Evolutionary conservation across 2,329 filamentous ascomycete genomes (phyloP).

Genomic region (Phyllosticta citribraziliensis): DNA sequence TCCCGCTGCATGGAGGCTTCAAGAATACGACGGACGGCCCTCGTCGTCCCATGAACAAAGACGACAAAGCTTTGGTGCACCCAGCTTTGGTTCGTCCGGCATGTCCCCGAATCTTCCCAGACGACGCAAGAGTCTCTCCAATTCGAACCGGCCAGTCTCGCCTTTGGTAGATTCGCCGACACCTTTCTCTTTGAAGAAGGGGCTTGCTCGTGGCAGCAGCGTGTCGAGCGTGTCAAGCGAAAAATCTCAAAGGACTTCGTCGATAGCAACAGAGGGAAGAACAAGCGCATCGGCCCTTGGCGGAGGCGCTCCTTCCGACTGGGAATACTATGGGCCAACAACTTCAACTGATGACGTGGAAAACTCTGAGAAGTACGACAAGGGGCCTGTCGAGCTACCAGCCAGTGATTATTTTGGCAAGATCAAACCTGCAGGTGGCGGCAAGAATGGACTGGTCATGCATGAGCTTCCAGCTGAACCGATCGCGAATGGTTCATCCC

Average conservation of each 20-base stretch:
- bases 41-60: not conserved
- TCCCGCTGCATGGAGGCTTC: not conserved
- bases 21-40: not conserved
- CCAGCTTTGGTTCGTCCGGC: not conserved
- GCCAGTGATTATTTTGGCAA: not conserved
- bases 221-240: constrained; percentile 23
- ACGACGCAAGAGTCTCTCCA: not conserved
- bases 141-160: not conserved
- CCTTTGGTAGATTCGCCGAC: not conserved
- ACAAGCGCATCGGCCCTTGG: constrained; percentile 38
- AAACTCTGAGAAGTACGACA: not conserved
- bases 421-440: not conserved
- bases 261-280: constrained; percentile 62
- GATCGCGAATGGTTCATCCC: not conserved
- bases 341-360: not conserved
- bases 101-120: not conserved
- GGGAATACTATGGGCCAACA: constrained; percentile 20
- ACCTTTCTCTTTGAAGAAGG: not conserved
- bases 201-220: not conserved
- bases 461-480: not conserved
- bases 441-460: not conserved
- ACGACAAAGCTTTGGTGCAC: not conserved
- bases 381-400: not conserved
- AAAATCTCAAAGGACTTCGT: constrained; percentile 53
- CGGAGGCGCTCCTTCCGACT: constrained; percentile 27